A percentile compares a stretch with the other conserved stretches of the same genome.
These are phyloP conservation scores for Biscutella laevigata DNA, from an alignment of 441 rosid species.

Conservation along the genomic window DNA sequence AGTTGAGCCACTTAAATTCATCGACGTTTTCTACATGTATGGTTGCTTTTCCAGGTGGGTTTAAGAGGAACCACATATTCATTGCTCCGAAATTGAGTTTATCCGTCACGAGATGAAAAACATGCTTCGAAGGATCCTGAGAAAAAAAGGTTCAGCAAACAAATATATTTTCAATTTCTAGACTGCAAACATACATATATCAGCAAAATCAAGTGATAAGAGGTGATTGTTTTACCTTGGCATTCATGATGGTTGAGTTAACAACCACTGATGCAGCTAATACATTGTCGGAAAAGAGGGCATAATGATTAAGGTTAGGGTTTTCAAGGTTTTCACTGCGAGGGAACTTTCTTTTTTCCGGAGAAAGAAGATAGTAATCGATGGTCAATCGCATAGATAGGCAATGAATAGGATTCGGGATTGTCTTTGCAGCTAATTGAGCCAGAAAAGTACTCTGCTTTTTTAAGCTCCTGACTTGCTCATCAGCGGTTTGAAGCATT, in stretches of 20 bases:
- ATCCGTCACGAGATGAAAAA: slow-evolving; percentile 90
- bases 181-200: not conserved
- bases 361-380: slow-evolving; percentile 78
- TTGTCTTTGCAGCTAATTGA: slow-evolving; percentile 97
- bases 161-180: slow-evolving; percentile 1
- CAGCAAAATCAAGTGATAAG: not conserved
- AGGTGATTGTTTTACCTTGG: slow-evolving; percentile 50
- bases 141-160: slow-evolving; percentile 3
- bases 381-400: slow-evolving; percentile 89
- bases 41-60: slow-evolving; percentile 87
- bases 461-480: slow-evolving; percentile 91
- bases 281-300: slow-evolving; percentile 93
- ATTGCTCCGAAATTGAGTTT: slow-evolving; percentile 92
- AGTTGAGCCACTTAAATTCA: slow-evolving; percentile 94
- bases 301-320: slow-evolving; percentile 79
- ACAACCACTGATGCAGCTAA: slow-evolving; percentile 98
- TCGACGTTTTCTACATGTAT: slow-evolving; percentile 95
- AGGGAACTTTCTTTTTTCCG: slow-evolving; percentile 81
- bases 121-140: slow-evolving; percentile 94
- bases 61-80: slow-evolving; percentile 96
- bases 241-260: slow-evolving; percentile 82
- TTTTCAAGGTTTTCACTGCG: slow-evolving; percentile 72
- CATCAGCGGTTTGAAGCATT: slow-evolving; percentile 95
- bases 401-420: slow-evolving; percentile 92
- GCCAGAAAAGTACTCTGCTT: slow-evolving; percentile 97